Evolutionary conservation across 2,329 filamentous ascomycete genomes (phyloP).

Genomic region (Parastagonospora avenae): DNA sequence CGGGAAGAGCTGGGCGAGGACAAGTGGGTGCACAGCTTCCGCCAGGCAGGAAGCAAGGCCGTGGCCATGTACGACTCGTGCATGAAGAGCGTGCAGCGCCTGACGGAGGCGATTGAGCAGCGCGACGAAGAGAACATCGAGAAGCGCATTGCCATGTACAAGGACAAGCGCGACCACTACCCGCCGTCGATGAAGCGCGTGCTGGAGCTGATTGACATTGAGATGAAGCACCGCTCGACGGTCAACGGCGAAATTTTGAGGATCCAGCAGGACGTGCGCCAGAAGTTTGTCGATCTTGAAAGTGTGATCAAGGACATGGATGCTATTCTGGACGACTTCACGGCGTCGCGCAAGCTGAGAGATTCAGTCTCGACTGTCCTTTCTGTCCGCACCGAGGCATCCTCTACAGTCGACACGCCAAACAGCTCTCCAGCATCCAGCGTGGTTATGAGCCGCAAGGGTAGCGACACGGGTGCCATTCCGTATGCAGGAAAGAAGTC

Average conservation of each 20-base stretch:
- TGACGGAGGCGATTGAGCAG: constrained; percentile 78
- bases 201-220: constrained; percentile 89
- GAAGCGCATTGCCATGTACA: constrained; percentile 85
- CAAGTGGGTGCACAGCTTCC: constrained; percentile 93
- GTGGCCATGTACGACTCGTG: constrained; percentile 98
- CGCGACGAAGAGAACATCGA: constrained; percentile 67
- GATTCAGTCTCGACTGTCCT: constrained; percentile 94
- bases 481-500: constrained; percentile 56
- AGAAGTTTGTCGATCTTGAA: constrained; percentile 77
- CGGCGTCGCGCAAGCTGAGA: constrained; percentile 74
- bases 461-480: constrained; percentile 51
- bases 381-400: constrained; percentile 71
- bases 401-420: constrained; percentile 69
- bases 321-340: constrained; percentile 69
- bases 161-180: constrained; percentile 93
- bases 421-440: constrained; percentile 70
- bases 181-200: constrained; percentile 91
- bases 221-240: constrained; percentile 92
- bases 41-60: constrained; percentile 87
- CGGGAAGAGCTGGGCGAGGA: constrained; percentile 92
- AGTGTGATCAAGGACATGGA: constrained; percentile 80
- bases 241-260: constrained; percentile 95
- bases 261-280: constrained; percentile 80
- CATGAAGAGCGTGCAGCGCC: constrained; percentile 80
- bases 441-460: constrained; percentile 60